Evolutionary conservation across 1,284 basidiomycete species (phyloP).

Genomic region (Apiotrichum siamense): DNA sequence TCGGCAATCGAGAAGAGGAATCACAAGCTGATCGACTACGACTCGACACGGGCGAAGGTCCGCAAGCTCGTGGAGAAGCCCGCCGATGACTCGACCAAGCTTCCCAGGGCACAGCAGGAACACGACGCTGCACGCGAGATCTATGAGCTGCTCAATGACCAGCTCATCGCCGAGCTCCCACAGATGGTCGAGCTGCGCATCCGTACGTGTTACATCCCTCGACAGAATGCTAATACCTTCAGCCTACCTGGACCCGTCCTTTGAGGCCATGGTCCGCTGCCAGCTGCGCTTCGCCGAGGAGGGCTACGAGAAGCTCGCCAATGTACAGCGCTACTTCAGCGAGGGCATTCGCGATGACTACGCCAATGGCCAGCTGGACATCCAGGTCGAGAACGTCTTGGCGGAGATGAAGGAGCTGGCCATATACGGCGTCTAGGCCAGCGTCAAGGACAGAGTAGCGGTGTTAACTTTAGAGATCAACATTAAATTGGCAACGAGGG

Average conservation of each 20-base stretch:
- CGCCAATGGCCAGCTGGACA: slow-evolving; percentile 90
- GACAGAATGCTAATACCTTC: background rate
- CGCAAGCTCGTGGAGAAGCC: slow-evolving; percentile 91
- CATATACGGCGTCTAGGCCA: slow-evolving; percentile 62
- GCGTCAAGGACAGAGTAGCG: background rate
- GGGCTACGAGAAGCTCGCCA: slow-evolving; percentile 94
- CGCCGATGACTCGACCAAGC: slow-evolving; percentile 82
- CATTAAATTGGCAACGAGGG: background rate
- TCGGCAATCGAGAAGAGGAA: slow-evolving; percentile 90
- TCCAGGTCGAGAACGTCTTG: slow-evolving; percentile 87
- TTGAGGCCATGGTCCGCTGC: slow-evolving; percentile 98
- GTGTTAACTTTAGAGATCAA: background rate
- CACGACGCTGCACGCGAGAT: slow-evolving; percentile 88
- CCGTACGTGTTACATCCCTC: slow-evolving; percentile 48
- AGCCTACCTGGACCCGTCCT: slow-evolving; percentile 90
- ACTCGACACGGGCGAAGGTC: slow-evolving; percentile 79
- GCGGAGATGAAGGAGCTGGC: slow-evolving; percentile 95
- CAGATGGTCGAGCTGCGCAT: slow-evolving; percentile 89
- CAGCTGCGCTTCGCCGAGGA: slow-evolving; percentile 96
- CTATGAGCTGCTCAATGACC: slow-evolving; percentile 87
- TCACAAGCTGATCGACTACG: slow-evolving; percentile 98
- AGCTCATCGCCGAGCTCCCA: slow-evolving; percentile 84
- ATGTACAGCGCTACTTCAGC: slow-evolving; percentile 89
- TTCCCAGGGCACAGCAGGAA: slow-evolving; percentile 88
- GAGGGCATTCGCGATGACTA: slow-evolving; percentile 92